A percentile compares a stretch with the other conserved stretches of the same genome.
Evolutionary conservation across 2,329 filamentous ascomycete species (phyloP).

Genomic region (Rasamsonia emersonii): DNA sequence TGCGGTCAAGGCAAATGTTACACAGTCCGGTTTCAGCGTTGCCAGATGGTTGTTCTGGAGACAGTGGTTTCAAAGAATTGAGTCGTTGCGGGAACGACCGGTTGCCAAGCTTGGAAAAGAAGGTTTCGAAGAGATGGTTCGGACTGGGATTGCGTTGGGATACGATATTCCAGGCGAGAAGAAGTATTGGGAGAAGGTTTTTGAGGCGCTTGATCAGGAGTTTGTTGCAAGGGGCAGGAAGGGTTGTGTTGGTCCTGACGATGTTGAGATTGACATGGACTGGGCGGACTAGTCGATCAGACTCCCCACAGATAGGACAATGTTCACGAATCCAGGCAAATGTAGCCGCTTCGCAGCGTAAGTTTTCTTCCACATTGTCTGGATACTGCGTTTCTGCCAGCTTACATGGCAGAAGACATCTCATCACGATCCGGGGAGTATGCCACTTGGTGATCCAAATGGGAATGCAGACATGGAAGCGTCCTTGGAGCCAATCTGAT

Average conservation of each 20-base stretch:
- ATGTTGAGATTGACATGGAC: slow-evolving; percentile 1
- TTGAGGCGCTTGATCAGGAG: not conserved
- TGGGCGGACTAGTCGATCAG: too few relatives aligned
- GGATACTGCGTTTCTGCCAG: too few relatives aligned
- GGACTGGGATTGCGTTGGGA: not conserved
- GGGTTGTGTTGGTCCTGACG: not conserved
- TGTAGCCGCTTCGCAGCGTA: too few relatives aligned
- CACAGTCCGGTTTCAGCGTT: not conserved
- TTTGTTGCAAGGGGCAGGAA: not conserved
- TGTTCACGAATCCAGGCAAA: too few relatives aligned
- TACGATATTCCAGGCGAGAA: slow-evolving; percentile 1
- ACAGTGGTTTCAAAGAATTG: not conserved
- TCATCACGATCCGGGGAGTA: too few relatives aligned
- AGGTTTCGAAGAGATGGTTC: slow-evolving; percentile 2
- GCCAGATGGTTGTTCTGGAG: slow-evolving; percentile 1
- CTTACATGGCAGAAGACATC: too few relatives aligned
- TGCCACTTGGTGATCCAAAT: too few relatives aligned
- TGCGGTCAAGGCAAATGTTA: not conserved
- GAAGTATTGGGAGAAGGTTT: not conserved
- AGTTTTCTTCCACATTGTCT: too few relatives aligned
- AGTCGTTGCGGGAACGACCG: not conserved
- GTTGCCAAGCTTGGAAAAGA: not conserved
- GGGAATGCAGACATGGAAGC: too few relatives aligned
- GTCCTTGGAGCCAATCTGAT: too few relatives aligned
- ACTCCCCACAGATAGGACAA: too few relatives aligned